Evolutionary conservation across 2,329 filamentous ascomycete species (phyloP).

Genomic region (Ramichloridium luteum): DNA sequence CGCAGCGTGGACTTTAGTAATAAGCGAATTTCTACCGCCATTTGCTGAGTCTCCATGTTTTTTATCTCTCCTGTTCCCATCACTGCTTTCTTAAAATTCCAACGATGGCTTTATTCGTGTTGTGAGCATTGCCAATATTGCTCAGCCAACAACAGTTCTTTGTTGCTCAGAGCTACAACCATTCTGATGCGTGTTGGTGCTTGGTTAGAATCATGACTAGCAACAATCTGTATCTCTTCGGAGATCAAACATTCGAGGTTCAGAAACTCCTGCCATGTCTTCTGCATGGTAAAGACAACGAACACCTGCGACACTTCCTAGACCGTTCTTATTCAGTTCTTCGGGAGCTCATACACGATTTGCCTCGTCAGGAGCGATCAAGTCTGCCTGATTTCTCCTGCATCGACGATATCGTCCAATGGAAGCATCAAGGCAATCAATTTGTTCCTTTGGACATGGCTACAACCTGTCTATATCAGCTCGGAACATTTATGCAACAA

Average conservation of each 20-base stretch:
- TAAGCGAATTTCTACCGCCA: no score
- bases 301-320: slow-evolving; percentile 10
- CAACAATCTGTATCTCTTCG: no score
- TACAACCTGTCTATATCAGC: slow-evolving; percentile 12
- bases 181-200: no score
- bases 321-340: slow-evolving; percentile 7
- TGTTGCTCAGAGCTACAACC: no score
- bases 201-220: no score
- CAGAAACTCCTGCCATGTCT: slow-evolving; percentile 8
- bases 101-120: no score
- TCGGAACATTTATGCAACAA: slow-evolving; percentile 11
- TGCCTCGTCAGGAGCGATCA: slow-evolving; percentile 8
- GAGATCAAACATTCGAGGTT: slow-evolving; percentile 15
- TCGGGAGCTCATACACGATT: slow-evolving; percentile 8
- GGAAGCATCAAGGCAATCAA: slow-evolving; percentile 9
- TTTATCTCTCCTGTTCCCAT: no score
- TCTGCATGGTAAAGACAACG: slow-evolving; percentile 7
- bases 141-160: no score
- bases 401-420: slow-evolving; percentile 7
- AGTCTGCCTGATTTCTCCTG: slow-evolving; percentile 7
- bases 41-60: no score
- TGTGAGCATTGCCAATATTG: no score
- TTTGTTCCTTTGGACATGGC: slow-evolving; percentile 13
- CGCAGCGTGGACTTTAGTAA: no score
- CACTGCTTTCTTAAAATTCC: no score